Conservation (phyloP, 2,329 filamentous ascomycete species). For the Ascochyta koolunga region DNA sequence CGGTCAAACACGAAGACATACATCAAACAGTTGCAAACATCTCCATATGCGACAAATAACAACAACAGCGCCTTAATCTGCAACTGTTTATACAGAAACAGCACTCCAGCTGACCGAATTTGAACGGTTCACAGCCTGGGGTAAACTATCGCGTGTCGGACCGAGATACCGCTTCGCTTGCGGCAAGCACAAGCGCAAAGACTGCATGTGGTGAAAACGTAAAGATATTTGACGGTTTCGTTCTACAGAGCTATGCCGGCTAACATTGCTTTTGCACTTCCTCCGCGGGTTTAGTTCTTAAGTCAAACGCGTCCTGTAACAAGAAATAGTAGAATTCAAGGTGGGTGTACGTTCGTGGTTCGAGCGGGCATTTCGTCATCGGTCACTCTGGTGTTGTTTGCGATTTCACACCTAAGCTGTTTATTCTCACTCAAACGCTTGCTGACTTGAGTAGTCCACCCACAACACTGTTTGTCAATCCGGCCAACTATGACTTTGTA, state of each 20-base stretch:
- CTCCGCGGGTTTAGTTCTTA: background rate
- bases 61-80: background rate
- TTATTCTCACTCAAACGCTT: no score
- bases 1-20: background rate
- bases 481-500: conserved; percentile 26
- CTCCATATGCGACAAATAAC: no score
- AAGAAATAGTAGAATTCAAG: background rate
- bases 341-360: background rate
- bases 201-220: background rate
- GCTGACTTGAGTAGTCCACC: background rate
- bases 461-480: background rate
- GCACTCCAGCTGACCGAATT: background rate
- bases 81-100: background rate
- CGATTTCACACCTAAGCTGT: background rate
- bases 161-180: conserved; percentile 10
- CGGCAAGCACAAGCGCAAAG: conserved; percentile 1
- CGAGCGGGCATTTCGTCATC: background rate
- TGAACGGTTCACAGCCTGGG: background rate
- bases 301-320: background rate
- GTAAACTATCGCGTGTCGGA: conserved; percentile 8
- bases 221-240: background rate
- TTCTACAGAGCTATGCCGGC: background rate
- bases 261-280: background rate
- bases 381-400: background rate
- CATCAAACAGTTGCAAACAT: background rate